A percentile compares a stretch with the other conserved stretches of the same genome.
phyloP scores from a whole-genome alignment of 495 filamentous ascomycete species.

The Lasiosphaeriaceae sp. region DNA sequence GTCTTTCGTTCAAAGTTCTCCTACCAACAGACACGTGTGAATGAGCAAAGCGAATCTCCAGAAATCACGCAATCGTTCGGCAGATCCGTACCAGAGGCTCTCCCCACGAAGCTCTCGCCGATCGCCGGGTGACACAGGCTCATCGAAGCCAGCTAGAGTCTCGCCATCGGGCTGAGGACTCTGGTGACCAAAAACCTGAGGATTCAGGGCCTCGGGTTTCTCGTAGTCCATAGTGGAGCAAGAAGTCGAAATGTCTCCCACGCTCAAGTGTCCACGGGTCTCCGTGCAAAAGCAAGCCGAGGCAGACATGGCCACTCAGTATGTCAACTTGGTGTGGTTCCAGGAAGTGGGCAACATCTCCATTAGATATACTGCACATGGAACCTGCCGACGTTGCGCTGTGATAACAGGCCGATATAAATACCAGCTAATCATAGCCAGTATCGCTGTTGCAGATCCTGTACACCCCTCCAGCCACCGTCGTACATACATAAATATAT shows the following conservation, averaged over 20 bases:
- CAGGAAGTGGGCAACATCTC: not conserved
- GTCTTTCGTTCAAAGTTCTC: constrained; percentile 34
- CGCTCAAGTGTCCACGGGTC: too few species aligned
- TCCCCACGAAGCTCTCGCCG: constrained; percentile 26
- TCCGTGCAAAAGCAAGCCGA: too few species aligned
- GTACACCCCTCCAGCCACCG: not conserved
- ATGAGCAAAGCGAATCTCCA: too few species aligned
- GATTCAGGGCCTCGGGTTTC: constrained; percentile 25
- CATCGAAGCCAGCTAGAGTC: constrained; percentile 26
- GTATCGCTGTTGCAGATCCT: too few species aligned
- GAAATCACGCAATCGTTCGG: not conserved
- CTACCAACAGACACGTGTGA: constrained; percentile 10
- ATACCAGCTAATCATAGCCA: too few species aligned
- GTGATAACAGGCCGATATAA: too few species aligned
- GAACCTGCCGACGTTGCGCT: too few species aligned
- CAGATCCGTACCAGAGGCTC: constrained; percentile 27
- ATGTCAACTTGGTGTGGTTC: not conserved
- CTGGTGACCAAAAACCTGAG: constrained; percentile 13
- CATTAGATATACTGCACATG: too few species aligned
- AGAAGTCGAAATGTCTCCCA: too few species aligned
- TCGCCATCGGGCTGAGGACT: constrained; percentile 21
- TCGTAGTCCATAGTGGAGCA: constrained; percentile 28
- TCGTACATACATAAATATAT: too few species aligned
- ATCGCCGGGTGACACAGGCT: constrained; percentile 22
- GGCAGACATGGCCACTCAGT: too few species aligned